These are phyloP conservation scores for Cymbopogon citratus DNA, from an alignment of 176 grass and related monocot species.

Conservation along the genomic window DNA sequence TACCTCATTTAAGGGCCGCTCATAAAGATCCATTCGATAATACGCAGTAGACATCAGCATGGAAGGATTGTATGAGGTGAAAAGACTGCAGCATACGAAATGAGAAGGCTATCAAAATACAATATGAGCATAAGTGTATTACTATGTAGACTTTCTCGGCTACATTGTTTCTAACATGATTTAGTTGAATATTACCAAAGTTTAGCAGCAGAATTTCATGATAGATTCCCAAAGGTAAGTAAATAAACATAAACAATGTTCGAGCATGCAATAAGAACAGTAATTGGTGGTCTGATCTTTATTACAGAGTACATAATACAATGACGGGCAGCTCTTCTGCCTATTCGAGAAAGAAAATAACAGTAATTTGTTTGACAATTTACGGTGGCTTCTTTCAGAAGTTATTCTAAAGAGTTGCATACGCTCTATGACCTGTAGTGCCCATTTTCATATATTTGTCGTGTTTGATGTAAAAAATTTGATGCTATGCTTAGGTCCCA, in stretches of 20 bases:
- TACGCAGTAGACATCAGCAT: conserved; percentile 89
- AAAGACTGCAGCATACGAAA: conserved; percentile 64
- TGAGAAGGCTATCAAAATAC: conserved; percentile 1
- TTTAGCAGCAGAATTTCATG: conserved; percentile 6
- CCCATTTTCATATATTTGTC: background rate
- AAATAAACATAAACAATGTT: conserved; percentile 3
- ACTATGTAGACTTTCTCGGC: background rate
- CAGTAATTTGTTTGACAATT: background rate
- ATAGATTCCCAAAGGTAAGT: background rate
- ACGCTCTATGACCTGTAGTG: background rate
- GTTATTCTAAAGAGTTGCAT: background rate
- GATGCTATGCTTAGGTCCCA: background rate
- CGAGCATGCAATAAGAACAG: background rate
- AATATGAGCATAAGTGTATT: background rate
- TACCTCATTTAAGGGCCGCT: conserved; percentile 69
- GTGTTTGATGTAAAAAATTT: background rate
- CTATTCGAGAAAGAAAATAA: background rate
- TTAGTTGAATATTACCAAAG: conserved; percentile 1
- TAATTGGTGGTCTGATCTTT: background rate
- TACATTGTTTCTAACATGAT: conserved; percentile 5
- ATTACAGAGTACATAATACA: background rate
- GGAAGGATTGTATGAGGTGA: conserved; percentile 86
- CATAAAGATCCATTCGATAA: conserved; percentile 89
- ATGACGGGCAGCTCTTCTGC: background rate
- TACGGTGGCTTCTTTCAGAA: background rate